phyloP scores from a whole-genome alignment of 768 basidiomycete genomes.

The Myochromella boudieri region DNA sequence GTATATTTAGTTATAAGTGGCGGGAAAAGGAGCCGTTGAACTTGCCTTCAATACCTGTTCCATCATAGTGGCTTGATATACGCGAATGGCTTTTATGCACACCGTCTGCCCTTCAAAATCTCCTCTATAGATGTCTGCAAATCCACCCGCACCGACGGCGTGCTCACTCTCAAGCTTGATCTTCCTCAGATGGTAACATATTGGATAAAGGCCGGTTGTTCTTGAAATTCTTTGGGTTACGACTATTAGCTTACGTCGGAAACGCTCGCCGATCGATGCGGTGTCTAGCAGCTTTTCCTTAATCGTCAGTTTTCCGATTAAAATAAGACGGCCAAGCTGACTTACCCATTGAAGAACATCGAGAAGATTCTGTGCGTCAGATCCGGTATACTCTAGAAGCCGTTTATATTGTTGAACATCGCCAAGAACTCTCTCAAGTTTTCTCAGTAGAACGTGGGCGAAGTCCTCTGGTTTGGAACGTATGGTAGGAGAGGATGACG shows the following conservation, averaged over 20 bases:
- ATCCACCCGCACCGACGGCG: not conserved
- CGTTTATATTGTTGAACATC: not conserved
- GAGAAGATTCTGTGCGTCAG: not conserved
- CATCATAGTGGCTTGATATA: too few species aligned
- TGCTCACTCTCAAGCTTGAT: not conserved
- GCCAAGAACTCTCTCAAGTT: not conserved
- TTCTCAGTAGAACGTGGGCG: too few species aligned
- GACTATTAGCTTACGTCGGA: not conserved
- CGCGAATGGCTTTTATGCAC: not conserved
- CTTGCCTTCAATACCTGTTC: too few species aligned
- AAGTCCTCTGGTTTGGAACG: too few species aligned
- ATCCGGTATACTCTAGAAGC: not conserved
- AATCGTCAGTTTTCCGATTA: not conserved
- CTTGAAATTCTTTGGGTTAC: not conserved
- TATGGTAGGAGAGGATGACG: too few species aligned
- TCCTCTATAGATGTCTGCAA: not conserved
- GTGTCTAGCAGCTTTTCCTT: not conserved
- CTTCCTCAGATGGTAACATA: not conserved
- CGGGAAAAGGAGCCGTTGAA: too few species aligned
- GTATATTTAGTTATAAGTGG: too few species aligned
- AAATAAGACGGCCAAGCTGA: not conserved
- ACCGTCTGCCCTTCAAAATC: not conserved
- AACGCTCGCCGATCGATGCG: not conserved
- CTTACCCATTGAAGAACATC: not conserved
- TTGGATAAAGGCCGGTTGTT: not conserved